Percentiles rank a stretch among this genome's conserved stretches.
These are phyloP conservation scores for Aspergillus persii DNA, from an alignment of 2,329 filamentous ascomycete genomes.

Conservation along the genomic window DNA sequence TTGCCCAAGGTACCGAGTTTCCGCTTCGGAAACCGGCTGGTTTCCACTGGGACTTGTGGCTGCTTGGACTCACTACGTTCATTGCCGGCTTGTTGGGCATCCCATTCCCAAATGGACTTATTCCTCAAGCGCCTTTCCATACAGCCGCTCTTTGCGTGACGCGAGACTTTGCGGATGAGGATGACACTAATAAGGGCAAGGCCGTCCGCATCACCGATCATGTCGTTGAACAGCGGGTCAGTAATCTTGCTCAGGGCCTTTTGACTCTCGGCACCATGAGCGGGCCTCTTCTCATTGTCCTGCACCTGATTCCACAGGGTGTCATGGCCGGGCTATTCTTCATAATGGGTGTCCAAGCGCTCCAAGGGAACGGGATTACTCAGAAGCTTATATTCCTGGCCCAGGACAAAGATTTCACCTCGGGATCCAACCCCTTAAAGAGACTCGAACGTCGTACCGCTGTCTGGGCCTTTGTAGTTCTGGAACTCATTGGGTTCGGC, in stretches of 20 bases:
- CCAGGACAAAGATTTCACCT: conserved; percentile 63
- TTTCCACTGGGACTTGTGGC: conserved; percentile 83
- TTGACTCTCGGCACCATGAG: conserved; percentile 77
- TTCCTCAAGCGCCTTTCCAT: conserved; percentile 80
- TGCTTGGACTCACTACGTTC: conserved; percentile 74
- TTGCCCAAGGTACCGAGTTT: conserved; percentile 79
- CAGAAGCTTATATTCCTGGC: conserved; percentile 69
- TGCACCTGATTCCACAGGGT: conserved; percentile 75
- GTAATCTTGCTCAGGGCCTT: conserved; percentile 74
- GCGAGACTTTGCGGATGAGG: conserved; percentile 51
- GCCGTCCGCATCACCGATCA: conserved; percentile 60
- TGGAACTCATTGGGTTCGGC: conserved; percentile 69
- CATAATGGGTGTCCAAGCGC: conserved; percentile 77
- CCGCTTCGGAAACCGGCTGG: conserved; percentile 76
- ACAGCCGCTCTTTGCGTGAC: conserved; percentile 76
- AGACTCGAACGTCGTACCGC: conserved; percentile 60
- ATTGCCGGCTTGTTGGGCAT: conserved; percentile 73
- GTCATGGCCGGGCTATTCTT: conserved; percentile 81
- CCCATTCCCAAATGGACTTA: conserved; percentile 79
- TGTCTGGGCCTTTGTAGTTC: conserved; percentile 68
- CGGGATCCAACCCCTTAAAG: conserved; percentile 57
- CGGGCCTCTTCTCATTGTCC: conserved; percentile 68
- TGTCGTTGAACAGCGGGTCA: conserved; percentile 69
- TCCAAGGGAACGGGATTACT: conserved; percentile 75
- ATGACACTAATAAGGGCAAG: conserved; percentile 60